Conservation (phyloP, 768 basidiomycete genomes). For the Tephrocybe sp. region DNA sequence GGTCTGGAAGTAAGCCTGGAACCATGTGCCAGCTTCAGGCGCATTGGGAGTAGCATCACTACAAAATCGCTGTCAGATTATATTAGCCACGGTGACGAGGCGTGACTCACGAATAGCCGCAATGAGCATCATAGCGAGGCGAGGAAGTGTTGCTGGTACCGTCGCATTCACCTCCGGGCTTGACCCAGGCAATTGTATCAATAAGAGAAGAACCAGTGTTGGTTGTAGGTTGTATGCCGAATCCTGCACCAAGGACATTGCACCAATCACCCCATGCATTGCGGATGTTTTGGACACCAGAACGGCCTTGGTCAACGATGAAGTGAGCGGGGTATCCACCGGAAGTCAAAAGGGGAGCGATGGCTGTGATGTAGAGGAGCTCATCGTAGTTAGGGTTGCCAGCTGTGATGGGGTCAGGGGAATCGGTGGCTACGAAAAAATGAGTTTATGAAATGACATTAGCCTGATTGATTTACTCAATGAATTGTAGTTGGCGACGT, state of each 20-base stretch:
- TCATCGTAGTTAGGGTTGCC: conserved; percentile 65
- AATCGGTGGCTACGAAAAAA: conserved; percentile 37
- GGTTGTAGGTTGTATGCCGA: conserved; percentile 58
- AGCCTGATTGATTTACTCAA: too few relatives aligned
- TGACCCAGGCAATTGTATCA: conserved; percentile 66
- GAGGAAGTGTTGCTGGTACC: conserved; percentile 59
- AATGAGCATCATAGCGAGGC: conserved; percentile 52
- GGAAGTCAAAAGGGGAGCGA: conserved; percentile 43
- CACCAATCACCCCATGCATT: conserved; percentile 67
- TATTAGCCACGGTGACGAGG: neutral
- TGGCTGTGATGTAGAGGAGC: conserved; percentile 56
- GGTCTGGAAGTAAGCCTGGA: conserved; percentile 66
- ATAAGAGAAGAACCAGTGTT: conserved; percentile 54
- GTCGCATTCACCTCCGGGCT: conserved; percentile 69
- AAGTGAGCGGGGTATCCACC: conserved; percentile 58
- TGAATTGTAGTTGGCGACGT: conserved; percentile 50
- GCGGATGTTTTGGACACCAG: conserved; percentile 63
- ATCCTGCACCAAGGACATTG: conserved; percentile 65
- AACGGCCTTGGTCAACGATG: conserved; percentile 68
- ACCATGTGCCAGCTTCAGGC: conserved; percentile 67
- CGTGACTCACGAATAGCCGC: conserved; percentile 43
- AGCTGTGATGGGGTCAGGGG: conserved; percentile 62
- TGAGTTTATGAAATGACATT: too few relatives aligned
- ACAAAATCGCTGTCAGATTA: conserved; percentile 9
- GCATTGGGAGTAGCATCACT: conserved; percentile 57